Base-by-base conservation (phyloP, 129 eudicot species). In the Lactuca saligna region DNA sequence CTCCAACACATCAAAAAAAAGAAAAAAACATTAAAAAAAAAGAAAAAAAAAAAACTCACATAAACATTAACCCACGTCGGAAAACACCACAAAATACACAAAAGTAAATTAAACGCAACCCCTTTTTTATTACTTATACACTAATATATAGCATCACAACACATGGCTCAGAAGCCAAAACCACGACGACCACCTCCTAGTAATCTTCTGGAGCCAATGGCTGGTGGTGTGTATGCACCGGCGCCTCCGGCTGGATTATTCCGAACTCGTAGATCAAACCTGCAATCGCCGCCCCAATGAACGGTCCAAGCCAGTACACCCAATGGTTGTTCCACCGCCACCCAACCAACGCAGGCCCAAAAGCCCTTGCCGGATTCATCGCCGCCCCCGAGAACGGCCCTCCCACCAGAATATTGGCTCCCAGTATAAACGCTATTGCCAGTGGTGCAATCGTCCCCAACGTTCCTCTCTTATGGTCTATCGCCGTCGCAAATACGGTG, bases 171-270 rank as follows among this genome's bases (percentile, higher is more conserved):
- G 29, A 25, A 25, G 29, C 29, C 29, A 25, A 25, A 25, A 25
- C 29, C 29, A 25, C 29, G 29, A 25, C 2, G 1, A 11, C 61
- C 71, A 54, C 8, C 50, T 15, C 6, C 80, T 87, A 91, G 88
- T 91, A 91, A 78, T 91, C 97, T 54, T 88, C 97, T 0, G 96
- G 94, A 54, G 97, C 96, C 80, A 91, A 68, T 6, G 97, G 97
- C 80, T 91, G 97, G 54, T 89, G 96, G 46, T 78, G 90, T 57
- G 84, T 69, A 42, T 75, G 85, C 9, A 38, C 80, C n/a, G 85
- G 82, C 15, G 56, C 56, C 55, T 75, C 80, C 1, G 94, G 49
- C 51, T 86, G 87, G 60, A 91, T 84, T 37, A 88, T 64, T 33
- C 87, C 87, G n/a, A 80, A 88, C 83, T 88, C 96, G 7, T 92